Percentiles rank a stretch among this genome's conserved stretches.
Evolutionary conservation across 2,329 filamentous ascomycete species (phyloP).

Genomic region (Lachnellula hyalina): DNA sequence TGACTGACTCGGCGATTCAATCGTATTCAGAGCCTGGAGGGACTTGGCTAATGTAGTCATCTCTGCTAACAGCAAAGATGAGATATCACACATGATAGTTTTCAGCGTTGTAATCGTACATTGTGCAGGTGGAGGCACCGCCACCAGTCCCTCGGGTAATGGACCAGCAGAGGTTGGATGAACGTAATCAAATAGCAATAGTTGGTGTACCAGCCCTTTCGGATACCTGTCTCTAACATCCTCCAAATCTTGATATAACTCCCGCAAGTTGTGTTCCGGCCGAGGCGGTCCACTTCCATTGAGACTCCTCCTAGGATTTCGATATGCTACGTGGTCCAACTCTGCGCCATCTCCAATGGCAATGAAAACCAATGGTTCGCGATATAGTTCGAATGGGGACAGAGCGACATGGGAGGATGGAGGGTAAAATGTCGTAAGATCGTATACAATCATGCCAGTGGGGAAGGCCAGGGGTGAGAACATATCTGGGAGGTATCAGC

Average conservation of each 20-base stretch:
- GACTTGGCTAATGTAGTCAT: slow-evolving; percentile 70
- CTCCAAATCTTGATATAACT: slow-evolving; percentile 63
- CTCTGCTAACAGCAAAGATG: slow-evolving; percentile 67
- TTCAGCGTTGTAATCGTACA: slow-evolving; percentile 76
- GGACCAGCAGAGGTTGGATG: slow-evolving; percentile 43
- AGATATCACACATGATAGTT: slow-evolving; percentile 74
- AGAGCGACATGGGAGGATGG: slow-evolving; percentile 74
- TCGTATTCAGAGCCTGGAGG: slow-evolving; percentile 65
- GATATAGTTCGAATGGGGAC: slow-evolving; percentile 84
- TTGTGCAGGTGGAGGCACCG: slow-evolving; percentile 62
- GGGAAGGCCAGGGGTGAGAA: slow-evolving; percentile 90
- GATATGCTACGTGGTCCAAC: slow-evolving; percentile 49
- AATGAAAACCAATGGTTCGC: slow-evolving; percentile 77
- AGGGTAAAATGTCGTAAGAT: slow-evolving; percentile 74
- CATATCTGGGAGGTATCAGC: slow-evolving; percentile 58
- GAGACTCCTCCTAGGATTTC: slow-evolving; percentile 49
- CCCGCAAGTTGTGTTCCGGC: slow-evolving; percentile 52
- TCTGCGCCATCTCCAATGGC: slow-evolving; percentile 80
- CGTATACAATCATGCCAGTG: slow-evolving; percentile 79
- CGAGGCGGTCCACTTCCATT: slow-evolving; percentile 43
- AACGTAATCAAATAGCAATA: slow-evolving; percentile 73
- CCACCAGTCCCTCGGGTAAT: slow-evolving; percentile 62
- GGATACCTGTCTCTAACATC: slow-evolving; percentile 67
- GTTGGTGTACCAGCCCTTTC: slow-evolving; percentile 69
- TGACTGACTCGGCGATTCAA: slow-evolving; percentile 67